phyloP scores from a whole-genome alignment of 75 land plant genomes.

The Selaginella tamariscina region DNA sequence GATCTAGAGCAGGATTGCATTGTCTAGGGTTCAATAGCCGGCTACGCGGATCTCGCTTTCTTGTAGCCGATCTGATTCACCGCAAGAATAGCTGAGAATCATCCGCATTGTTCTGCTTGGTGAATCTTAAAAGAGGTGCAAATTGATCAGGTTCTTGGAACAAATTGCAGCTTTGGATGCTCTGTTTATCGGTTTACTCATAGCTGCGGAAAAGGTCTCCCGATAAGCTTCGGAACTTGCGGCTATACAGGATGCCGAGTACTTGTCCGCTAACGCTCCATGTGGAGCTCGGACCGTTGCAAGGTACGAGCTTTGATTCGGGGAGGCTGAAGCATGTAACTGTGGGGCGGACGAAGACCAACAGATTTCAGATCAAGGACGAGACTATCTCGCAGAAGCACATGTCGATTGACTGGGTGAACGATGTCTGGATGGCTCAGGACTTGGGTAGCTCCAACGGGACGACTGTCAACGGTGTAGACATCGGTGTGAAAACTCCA shows the following conservation, averaged over 20 bases:
- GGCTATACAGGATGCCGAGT: neutral
- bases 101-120: too few species aligned
- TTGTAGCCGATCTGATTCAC: too few species aligned
- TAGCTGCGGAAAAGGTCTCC: too few species aligned
- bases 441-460: conserved; percentile 39
- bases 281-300: conserved; percentile 19
- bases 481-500: neutral
- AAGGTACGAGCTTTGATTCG: conserved; percentile 15
- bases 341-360: conserved; percentile 45
- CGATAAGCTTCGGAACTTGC: too few species aligned
- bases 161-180: too few species aligned
- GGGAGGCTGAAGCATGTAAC: conserved; percentile 12
- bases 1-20: too few species aligned
- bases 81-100: too few species aligned
- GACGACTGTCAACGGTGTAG: conserved; percentile 23
- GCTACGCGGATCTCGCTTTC: too few species aligned
- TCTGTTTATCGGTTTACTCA: too few species aligned
- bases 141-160: too few species aligned
- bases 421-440: conserved; percentile 20
- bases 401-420: conserved; percentile 18
- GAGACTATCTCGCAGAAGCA: conserved; percentile 35
- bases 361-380: conserved; percentile 30
- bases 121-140: too few species aligned
- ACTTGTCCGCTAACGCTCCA: conserved; percentile 17
- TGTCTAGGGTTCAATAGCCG: too few species aligned